Evolutionary conservation across 495 filamentous ascomycete genomes (phyloP).

Genomic region (Patellaria atrata): DNA sequence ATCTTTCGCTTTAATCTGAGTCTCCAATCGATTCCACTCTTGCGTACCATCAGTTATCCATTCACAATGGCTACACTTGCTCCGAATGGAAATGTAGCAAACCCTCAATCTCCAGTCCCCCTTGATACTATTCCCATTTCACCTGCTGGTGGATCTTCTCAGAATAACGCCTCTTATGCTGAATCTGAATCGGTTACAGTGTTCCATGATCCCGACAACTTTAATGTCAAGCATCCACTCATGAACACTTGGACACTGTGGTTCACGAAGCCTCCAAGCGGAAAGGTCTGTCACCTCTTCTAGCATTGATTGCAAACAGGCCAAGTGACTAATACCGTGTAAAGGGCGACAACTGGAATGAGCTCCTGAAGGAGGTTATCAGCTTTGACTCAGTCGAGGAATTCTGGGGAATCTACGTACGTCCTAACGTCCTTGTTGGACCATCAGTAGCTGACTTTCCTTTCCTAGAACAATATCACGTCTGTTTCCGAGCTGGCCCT

Average conservation of each 20-base stretch:
- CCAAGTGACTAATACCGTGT: conserved; percentile 6
- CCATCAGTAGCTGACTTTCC: conserved; percentile 1
- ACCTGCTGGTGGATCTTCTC: conserved; percentile 38
- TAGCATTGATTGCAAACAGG: background rate
- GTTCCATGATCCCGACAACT: conserved; percentile 94
- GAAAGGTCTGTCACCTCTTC: conserved; percentile 51
- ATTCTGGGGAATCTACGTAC: conserved; percentile 98
- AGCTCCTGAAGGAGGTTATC: conserved; percentile 93
- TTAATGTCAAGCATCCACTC: conserved; percentile 96
- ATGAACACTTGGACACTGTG: conserved; percentile 96
- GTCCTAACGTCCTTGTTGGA: conserved; percentile 21
- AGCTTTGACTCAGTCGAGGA: conserved; percentile 97
- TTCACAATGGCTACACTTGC: too few species aligned
- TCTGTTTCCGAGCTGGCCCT: conserved; percentile 86
- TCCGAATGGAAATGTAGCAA: too few species aligned
- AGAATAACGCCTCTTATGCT: conserved; percentile 27
- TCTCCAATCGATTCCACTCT: too few species aligned
- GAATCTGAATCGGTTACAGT: conserved; percentile 49
- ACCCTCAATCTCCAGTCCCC: conserved; percentile 30
- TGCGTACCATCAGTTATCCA: too few species aligned
- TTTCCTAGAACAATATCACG: conserved; percentile 84
- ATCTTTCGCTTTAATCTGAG: too few species aligned
- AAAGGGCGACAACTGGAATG: conserved; percentile 96
- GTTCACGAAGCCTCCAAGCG: conserved; percentile 97
- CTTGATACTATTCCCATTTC: conserved; percentile 60